These are phyloP conservation scores for Carex arenaria DNA, from an alignment of 202 grass and related monocot species.

Conservation along the genomic window DNA sequence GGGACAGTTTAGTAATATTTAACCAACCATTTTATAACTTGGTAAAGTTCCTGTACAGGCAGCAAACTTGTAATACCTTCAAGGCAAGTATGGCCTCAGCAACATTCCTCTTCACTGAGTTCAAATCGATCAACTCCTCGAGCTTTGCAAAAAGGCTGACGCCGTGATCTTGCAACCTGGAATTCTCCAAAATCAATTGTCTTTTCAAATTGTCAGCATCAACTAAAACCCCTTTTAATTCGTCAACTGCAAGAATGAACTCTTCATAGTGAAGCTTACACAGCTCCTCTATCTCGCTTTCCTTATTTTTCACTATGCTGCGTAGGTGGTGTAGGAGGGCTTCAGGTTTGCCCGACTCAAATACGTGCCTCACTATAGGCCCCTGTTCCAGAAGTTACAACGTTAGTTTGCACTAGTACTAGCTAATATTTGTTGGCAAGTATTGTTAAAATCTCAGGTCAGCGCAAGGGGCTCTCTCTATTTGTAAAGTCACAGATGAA, in stretches of 20 bases:
- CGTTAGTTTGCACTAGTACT: not conserved
- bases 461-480: not conserved
- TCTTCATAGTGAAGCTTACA: conserved; percentile 73
- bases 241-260: conserved; percentile 75
- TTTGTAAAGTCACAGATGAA: not conserved
- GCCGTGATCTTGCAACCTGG: conserved; percentile 52
- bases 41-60: not conserved
- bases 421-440: not conserved
- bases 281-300: conserved; percentile 75
- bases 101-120: conserved; percentile 51
- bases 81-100: conserved; percentile 38
- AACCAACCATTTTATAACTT: not conserved
- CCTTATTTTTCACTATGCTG: conserved; percentile 52
- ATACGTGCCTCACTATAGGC: conserved; percentile 47
- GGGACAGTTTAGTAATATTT: not conserved
- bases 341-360: conserved; percentile 61
- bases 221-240: conserved; percentile 56
- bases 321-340: conserved; percentile 46
- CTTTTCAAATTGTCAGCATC: conserved; percentile 74
- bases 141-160: conserved; percentile 44
- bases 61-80: conserved; percentile 25
- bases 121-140: conserved; percentile 53
- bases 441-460: not conserved
- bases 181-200: conserved; percentile 44
- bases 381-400: conserved; percentile 27